Base-by-base conservation (phyloP, 2,329 filamentous ascomycete species). In the Phoma sp. region DNA sequence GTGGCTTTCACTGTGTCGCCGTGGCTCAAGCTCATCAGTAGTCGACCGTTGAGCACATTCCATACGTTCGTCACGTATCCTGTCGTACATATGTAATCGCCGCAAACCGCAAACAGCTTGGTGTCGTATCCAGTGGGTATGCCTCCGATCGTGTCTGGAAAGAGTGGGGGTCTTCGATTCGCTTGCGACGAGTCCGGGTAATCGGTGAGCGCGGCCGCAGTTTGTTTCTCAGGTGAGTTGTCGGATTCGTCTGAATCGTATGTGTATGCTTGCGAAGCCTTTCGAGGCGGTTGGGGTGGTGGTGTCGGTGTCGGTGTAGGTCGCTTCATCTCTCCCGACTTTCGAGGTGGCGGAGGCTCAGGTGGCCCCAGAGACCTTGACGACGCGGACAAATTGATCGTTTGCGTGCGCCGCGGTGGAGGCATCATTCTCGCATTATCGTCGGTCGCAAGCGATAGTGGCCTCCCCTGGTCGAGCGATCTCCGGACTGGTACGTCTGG, bases 21-120 rank as follows among this genome's bases (percentile, higher is more conserved):
- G 73, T 96, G 93, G 46, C 87, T 84, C 60, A 96, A 77, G 64
- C 87, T 95, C 82, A 96, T 85, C 13, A 96, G 71, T 45, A 91
- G 82, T 64, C 96, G 90, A 2, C 94, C 94, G 49, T 92, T 92
- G 10, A 87, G 78, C 22, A 96, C 76, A 71, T 88, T 94, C 93
- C 95, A 99, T 0, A 93, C 91, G 57, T 91, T 85, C 1, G 94
- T 98, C 58, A 95, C 82, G 60, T 90, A 89, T 5, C 94, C 95
- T 15, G 90, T 91, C 0, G 93, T 94, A 72, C 92, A 96, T 7
- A 95, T 87, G 63, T 89, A 88, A 61, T 93, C 88, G 7, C 95
- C 95, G 71, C 91, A 97, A 2, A 96, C 87, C 59, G 95, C 93
- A 70, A 97, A 88, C 27, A 92, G 81, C 37, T 92, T 88, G 5